These are phyloP conservation scores for Sungouiozyma ichnusensis DNA, from an alignment of 805 yeast genomes.

Conservation along the genomic window DNA sequence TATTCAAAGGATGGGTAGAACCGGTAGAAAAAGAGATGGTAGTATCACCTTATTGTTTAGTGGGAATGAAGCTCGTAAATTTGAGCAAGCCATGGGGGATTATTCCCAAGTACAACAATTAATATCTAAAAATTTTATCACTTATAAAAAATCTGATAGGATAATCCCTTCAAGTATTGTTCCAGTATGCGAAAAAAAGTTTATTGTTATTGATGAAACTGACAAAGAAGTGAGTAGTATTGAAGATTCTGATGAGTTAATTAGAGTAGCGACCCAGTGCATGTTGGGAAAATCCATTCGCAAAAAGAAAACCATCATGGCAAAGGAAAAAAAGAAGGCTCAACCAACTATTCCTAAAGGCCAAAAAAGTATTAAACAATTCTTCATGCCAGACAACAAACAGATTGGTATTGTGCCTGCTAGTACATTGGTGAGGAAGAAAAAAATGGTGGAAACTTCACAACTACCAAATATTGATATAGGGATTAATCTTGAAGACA, in stretches of 20 bases:
- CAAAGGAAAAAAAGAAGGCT: conserved; percentile 4
- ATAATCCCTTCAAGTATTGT: conserved; percentile 49
- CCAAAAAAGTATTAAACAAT: conserved; percentile 30
- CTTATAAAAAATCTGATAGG: conserved; percentile 43
- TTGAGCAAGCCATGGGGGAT: conserved; percentile 75
- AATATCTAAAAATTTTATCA: conserved; percentile 40
- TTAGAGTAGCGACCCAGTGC: conserved; percentile 55
- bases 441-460: not conserved
- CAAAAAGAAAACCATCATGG: conserved; percentile 7
- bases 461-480: not conserved
- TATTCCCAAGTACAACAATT: conserved; percentile 68
- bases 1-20: conserved; percentile 94
- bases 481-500: not conserved
- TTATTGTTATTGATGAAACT: conserved; percentile 61
- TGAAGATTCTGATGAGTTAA: conserved; percentile 58
- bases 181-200: conserved; percentile 48
- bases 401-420: conserved; percentile 53
- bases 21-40: conserved; percentile 93
- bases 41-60: conserved; percentile 65
- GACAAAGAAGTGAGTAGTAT: conserved; percentile 43
- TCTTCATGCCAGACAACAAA: conserved; percentile 68
- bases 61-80: conserved; percentile 65
- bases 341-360: conserved; percentile 7
- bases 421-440: conserved; percentile 34
- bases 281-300: conserved; percentile 36